A percentile compares a stretch with the other conserved stretches of the same genome.
Conservation (phyloP, 2,329 filamentous ascomycete genomes). For the Thyridium curvatum region DNA sequence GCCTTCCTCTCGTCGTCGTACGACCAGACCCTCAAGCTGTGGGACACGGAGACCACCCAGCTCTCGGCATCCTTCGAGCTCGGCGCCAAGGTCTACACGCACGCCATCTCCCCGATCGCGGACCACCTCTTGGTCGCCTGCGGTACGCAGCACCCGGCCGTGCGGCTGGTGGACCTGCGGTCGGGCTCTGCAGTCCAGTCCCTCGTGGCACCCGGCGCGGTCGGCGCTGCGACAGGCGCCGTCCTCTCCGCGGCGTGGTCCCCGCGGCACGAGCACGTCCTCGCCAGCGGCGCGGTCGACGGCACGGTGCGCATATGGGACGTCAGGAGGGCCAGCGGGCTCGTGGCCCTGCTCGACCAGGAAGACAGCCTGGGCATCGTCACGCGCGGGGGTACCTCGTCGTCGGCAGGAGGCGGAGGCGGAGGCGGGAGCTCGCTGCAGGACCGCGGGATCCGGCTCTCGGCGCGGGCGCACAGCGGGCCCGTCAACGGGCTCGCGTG, state of each 20-base stretch:
- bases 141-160: slow-evolving; percentile 77
- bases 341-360: slow-evolving; percentile 73
- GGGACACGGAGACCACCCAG: slow-evolving; percentile 57
- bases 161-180: slow-evolving; percentile 79
- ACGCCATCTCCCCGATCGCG: slow-evolving; percentile 69
- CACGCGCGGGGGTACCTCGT: slow-evolving; percentile 23
- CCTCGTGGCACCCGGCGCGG: slow-evolving; percentile 54
- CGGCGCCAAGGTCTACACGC: slow-evolving; percentile 65
- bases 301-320: slow-evolving; percentile 84
- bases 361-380: slow-evolving; percentile 72
- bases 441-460: slow-evolving; percentile 31
- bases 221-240: slow-evolving; percentile 40
- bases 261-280: slow-evolving; percentile 68
- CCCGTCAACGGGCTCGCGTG: slow-evolving; percentile 81
- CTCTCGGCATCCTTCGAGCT: slow-evolving; percentile 63
- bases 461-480: slow-evolving; percentile 66
- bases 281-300: slow-evolving; percentile 81
- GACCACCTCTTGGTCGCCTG: slow-evolving; percentile 76
- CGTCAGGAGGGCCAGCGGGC: slow-evolving; percentile 69
- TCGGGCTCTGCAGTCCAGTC: slow-evolving; percentile 72
- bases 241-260: slow-evolving; percentile 74
- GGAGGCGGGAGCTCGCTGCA: slow-evolving; percentile 22
- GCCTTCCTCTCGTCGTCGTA: slow-evolving; percentile 74
- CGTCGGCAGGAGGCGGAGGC: slow-evolving; percentile 22
- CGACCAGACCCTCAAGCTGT: slow-evolving; percentile 71